These are phyloP conservation scores for Cronartium ribicola DNA, from an alignment of 1,284 basidiomycete genomes.

Conservation along the genomic window DNA sequence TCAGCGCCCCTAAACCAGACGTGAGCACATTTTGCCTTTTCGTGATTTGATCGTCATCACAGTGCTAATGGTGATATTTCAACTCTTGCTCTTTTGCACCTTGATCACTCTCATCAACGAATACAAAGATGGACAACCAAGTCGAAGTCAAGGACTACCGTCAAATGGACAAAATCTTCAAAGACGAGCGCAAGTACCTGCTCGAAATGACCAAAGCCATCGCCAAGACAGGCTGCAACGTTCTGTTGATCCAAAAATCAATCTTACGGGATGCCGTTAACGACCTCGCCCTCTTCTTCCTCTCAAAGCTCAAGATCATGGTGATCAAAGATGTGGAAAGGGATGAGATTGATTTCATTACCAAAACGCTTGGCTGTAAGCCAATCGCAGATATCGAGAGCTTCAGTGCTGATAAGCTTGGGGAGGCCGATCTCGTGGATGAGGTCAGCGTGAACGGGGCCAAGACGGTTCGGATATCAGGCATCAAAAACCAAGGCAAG, in stretches of 20 bases:
- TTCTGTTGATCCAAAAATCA: slow-evolving; percentile 95
- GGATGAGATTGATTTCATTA: slow-evolving; percentile 96
- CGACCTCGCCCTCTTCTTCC: slow-evolving; percentile 96
- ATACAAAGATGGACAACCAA: slow-evolving; percentile 92
- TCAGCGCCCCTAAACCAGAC: slow-evolving; percentile 95
- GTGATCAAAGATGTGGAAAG: slow-evolving; percentile 97
- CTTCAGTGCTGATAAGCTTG: slow-evolving; percentile 98
- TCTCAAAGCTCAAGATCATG: slow-evolving; percentile 94
- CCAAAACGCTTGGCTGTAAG: slow-evolving; percentile 89
- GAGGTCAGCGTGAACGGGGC: slow-evolving; percentile 79
- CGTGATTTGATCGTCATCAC: too few species aligned
- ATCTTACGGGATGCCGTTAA: slow-evolving; percentile 98
- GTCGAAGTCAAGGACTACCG: slow-evolving; percentile 99
- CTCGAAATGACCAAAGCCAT: slow-evolving; percentile 99
- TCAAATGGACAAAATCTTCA: slow-evolving; percentile 99
- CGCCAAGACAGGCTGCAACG: slow-evolving; percentile 98
- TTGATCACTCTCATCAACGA: neutral
- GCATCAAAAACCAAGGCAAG: slow-evolving; percentile 88
- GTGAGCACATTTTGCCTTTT: slow-evolving; percentile 56
- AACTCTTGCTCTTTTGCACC: too few species aligned
- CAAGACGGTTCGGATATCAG: slow-evolving; percentile 90
- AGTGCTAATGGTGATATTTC: too few species aligned
- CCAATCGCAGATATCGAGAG: slow-evolving; percentile 96
- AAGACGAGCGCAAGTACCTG: slow-evolving; percentile 96
- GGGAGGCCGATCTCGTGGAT: slow-evolving; percentile 91